Evolutionary conservation across 2,329 filamentous ascomycete genomes (phyloP).

Genomic region (Xylariaceae sp.): DNA sequence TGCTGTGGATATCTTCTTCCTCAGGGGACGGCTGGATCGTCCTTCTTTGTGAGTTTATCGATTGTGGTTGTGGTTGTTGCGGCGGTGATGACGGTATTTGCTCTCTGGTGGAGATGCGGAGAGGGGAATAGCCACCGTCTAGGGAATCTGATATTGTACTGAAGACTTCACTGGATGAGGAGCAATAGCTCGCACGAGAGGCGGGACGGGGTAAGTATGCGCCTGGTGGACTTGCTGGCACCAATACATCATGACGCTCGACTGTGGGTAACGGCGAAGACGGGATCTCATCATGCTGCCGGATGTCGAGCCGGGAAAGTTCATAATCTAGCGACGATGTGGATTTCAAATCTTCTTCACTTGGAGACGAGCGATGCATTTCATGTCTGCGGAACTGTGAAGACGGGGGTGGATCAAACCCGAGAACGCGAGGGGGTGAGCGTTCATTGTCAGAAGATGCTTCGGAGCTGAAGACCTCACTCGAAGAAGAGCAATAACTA

Average conservation of each 20-base stretch:
- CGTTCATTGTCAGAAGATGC: slow-evolving; percentile 12
- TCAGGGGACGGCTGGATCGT: slow-evolving; percentile 6
- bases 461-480: slow-evolving; percentile 8
- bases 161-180: slow-evolving; percentile 19
- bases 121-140: slow-evolving; percentile 18
- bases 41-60: slow-evolving; percentile 14
- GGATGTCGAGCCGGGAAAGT: slow-evolving; percentile 9
- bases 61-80: no score
- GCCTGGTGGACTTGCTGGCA: not conserved
- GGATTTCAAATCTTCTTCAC: slow-evolving; percentile 6
- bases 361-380: slow-evolving; percentile 11
- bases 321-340: slow-evolving; percentile 10
- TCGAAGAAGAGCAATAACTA: slow-evolving; percentile 13
- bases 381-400: not conserved
- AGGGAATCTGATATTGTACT: slow-evolving; percentile 10
- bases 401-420: slow-evolving; percentile 4
- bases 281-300: not conserved
- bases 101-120: slow-evolving; percentile 17
- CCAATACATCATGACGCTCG: not conserved
- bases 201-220: slow-evolving; percentile 5
- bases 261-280: not conserved
- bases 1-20: slow-evolving; percentile 9
- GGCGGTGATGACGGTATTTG: slow-evolving; percentile 17
- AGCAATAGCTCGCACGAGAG: slow-evolving; percentile 17
- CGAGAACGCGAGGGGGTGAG: slow-evolving; percentile 4